Conservation (phyloP, 768 basidiomycete genomes). For the Auriculariales sp. region DNA sequence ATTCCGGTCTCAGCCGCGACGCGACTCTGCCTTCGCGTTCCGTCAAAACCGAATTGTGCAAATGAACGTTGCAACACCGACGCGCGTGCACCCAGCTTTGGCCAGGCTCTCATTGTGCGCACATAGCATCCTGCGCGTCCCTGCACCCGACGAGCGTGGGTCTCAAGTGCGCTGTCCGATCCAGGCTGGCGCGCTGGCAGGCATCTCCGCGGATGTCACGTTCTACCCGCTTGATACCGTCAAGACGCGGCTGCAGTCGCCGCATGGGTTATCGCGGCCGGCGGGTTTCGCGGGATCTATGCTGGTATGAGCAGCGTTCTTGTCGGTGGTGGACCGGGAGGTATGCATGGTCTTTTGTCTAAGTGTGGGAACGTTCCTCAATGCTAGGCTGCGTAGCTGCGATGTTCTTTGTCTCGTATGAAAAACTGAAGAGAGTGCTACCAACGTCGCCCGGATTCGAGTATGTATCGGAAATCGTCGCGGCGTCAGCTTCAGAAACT, state of each 20-base stretch:
- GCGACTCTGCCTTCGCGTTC: too few relatives aligned
- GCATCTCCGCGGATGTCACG: slow-evolving; percentile 83
- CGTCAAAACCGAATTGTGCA: too few relatives aligned
- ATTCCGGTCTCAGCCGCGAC: too few relatives aligned
- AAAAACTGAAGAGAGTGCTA: slow-evolving; percentile 64
- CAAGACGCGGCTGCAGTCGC: slow-evolving; percentile 87
- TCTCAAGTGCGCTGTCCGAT: background rate
- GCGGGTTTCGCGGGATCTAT: slow-evolving; percentile 85
- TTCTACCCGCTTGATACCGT: slow-evolving; percentile 96
- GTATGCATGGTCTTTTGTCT: slow-evolving; percentile 26
- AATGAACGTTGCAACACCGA: too few relatives aligned
- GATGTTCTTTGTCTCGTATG: slow-evolving; percentile 89
- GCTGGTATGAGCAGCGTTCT: slow-evolving; percentile 88
- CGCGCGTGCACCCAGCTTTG: background rate
- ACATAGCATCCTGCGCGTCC: background rate
- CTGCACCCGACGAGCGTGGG: too few relatives aligned
- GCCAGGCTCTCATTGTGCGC: background rate
- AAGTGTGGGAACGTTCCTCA: background rate
- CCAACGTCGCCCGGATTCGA: slow-evolving; percentile 47
- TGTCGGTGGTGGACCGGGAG: slow-evolving; percentile 91
- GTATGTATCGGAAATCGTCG: slow-evolving; percentile 30
- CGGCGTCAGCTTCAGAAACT: slow-evolving; percentile 48
- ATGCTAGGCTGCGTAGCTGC: slow-evolving; percentile 42
- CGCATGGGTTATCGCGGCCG: slow-evolving; percentile 74
- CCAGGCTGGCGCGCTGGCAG: slow-evolving; percentile 82